Base-by-base conservation (phyloP, 495 filamentous ascomycete species). In the Penicillium goetzii region DNA sequence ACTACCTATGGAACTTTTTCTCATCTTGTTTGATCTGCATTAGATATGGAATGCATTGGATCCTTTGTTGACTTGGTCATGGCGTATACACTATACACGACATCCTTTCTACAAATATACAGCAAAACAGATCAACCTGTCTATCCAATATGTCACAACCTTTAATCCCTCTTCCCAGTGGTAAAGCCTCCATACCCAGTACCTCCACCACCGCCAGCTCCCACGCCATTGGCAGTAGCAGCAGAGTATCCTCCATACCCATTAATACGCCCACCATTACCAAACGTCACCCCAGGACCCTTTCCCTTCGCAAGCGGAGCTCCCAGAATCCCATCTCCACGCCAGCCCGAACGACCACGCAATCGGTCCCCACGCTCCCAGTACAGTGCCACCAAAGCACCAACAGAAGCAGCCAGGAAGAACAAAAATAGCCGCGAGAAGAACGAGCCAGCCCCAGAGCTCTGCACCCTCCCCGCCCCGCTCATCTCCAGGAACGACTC, bases 121-220 rank as follows among this genome's bases (percentile, higher is more conserved):
- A 61, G 21, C 15, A 43, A 9, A 33, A 33, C 28, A 32, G 26
- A 9, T 12, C 30, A 32, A 21, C 30, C 52, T 12, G 9, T 25
- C 17, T 38, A 55, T 34, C 30, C 52, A 1, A 5, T 19, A 21
- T 2, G 19, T 9, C 21, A 15, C 32, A 32, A 26, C 34, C 7
- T 63, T 84, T 68, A 87, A 74, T 86, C 85, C 56, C 79, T 84
- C 72, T 86, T 86, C 33, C 81, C 83, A 66, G 69, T 76, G 26
- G 65, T 60, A 58, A 80, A 78, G 21, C 78, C 80, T 33, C 78
- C 80, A 74, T 83, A 84, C 34, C 76, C 76, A 66, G 70, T 62
- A 36, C 70, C 72, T 43, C 76, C 76, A 63, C 72, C 64, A 40
- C 71, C 73, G 36, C 68, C 68, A 54, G 58, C 61, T 17, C 64